phyloP scores from a whole-genome alignment of 192 early-diverging fungal species.

The Backusella circina region DNA sequence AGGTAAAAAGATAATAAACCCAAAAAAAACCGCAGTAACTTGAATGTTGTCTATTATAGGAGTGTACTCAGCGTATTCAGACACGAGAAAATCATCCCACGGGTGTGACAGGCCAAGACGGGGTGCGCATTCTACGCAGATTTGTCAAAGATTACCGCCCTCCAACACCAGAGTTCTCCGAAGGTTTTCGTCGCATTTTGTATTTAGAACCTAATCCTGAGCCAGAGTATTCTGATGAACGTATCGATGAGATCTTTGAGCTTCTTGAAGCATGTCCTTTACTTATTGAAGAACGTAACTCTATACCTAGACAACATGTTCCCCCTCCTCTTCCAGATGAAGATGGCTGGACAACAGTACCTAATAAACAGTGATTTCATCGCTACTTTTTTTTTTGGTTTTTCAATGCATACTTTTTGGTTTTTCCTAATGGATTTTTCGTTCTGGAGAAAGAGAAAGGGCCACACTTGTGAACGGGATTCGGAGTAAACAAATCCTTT shows the following conservation, averaged over 20 bases:
- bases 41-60: not conserved
- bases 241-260: constrained; percentile 30
- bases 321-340: not conserved
- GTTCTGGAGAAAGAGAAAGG: not conserved
- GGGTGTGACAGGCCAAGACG: constrained; percentile 62
- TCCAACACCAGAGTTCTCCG: constrained; percentile 31
- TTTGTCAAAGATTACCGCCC: constrained; percentile 50
- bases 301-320: not conserved
- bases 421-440: not conserved
- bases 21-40: not conserved
- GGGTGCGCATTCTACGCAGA: constrained; percentile 56
- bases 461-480: not conserved
- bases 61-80: constrained; percentile 62
- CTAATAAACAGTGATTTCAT: not conserved
- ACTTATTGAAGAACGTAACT: not conserved
- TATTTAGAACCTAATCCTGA: constrained; percentile 37
- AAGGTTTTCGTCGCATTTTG: constrained; percentile 45
- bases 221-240: constrained; percentile 37
- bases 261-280: not conserved
- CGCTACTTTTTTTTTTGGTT: not conserved
- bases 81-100: constrained; percentile 65
- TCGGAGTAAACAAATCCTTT: not conserved
- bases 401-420: not conserved
- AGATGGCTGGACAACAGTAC: not conserved
- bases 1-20: too few species aligned